Percentiles rank a stretch among this genome's conserved stretches.
phyloP scores from a whole-genome alignment of 441 rosid genomes.

The Biscutella auriculata region DNA sequence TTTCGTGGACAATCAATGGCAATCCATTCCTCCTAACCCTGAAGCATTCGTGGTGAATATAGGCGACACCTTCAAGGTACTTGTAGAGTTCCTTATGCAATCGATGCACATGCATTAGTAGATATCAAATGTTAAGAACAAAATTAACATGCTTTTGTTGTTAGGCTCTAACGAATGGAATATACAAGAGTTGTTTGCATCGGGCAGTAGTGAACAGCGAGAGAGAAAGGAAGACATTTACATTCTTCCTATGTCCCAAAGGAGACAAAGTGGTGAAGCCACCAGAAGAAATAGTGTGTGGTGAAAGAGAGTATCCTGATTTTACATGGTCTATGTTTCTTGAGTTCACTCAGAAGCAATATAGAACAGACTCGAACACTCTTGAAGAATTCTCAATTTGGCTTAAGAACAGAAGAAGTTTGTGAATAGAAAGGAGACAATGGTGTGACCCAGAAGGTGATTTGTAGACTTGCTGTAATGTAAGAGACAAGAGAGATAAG shows the following conservation, averaged over 20 bases:
- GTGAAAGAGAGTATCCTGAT: conserved; percentile 43
- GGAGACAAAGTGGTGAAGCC: conserved; percentile 37
- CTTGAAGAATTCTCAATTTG: conserved; percentile 38
- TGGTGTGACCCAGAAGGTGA: conserved; percentile 6
- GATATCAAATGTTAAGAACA: not conserved
- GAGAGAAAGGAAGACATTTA: conserved; percentile 34
- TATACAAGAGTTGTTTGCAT: conserved; percentile 55
- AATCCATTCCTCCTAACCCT: conserved; percentile 30
- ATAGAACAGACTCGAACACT: conserved; percentile 43
- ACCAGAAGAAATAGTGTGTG: conserved; percentile 21
- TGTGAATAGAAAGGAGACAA: conserved; percentile 9
- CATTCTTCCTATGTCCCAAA: conserved; percentile 42
- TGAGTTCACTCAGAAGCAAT: conserved; percentile 40
- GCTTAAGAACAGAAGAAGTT: conserved; percentile 23
- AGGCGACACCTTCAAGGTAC: conserved; percentile 57
- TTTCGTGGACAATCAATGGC: conserved; percentile 37
- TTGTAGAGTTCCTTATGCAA: not conserved
- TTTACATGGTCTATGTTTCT: conserved; percentile 43
- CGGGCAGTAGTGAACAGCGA: conserved; percentile 43
- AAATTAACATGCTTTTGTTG: not conserved
- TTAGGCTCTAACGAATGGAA: conserved; percentile 50
- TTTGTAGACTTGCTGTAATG: not conserved
- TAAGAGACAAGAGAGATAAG: not conserved
- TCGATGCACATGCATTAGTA: not conserved
- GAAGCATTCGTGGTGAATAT: conserved; percentile 42